Percentiles rank a stretch among this genome's conserved stretches.
Evolutionary conservation across 2,329 filamentous ascomycete genomes (phyloP).

Genomic region (Pseudogymnoascus sp.): DNA sequence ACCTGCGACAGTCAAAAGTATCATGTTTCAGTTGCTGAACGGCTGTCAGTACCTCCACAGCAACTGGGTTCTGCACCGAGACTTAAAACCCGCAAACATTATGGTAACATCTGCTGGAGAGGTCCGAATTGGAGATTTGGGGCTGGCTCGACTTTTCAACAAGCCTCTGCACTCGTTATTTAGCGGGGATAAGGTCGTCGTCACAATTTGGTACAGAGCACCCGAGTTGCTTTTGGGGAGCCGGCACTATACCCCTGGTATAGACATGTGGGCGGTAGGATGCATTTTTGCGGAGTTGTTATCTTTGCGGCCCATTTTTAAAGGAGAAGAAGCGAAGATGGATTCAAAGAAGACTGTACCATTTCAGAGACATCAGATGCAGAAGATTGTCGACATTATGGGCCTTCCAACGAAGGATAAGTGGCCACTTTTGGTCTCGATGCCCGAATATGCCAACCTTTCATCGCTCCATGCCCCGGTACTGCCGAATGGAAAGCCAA

Average conservation of each 20-base stretch:
- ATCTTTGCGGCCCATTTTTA: conserved; percentile 88
- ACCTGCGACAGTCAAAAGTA: conserved; percentile 80
- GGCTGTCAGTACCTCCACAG: conserved; percentile 90
- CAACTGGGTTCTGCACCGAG: conserved; percentile 95
- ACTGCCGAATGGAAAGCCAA: conserved; percentile 28
- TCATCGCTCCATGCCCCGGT: conserved; percentile 45
- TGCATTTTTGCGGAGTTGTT: conserved; percentile 96
- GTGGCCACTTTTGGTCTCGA: conserved; percentile 76
- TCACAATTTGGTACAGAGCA: conserved; percentile 98
- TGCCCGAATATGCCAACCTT: conserved; percentile 80
- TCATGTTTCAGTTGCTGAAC: conserved; percentile 92
- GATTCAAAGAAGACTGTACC: conserved; percentile 96
- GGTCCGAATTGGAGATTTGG: conserved; percentile 91
- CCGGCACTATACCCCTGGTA: conserved; percentile 92
- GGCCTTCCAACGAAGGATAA: conserved; percentile 80
- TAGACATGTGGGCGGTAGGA: conserved; percentile 95
- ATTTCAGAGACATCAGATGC: conserved; percentile 97
- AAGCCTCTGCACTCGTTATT: conserved; percentile 90
- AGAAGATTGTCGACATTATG: conserved; percentile 95
- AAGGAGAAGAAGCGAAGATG: conserved; percentile 98
- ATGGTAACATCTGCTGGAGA: conserved; percentile 89
- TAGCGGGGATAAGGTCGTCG: conserved; percentile 92
- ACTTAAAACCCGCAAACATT: conserved; percentile 96
- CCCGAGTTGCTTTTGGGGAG: conserved; percentile 87
- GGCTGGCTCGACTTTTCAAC: conserved; percentile 84